Evolutionary conservation across 345 rosid genomes (phyloP).

Genomic region (Mercurialis annua): DNA sequence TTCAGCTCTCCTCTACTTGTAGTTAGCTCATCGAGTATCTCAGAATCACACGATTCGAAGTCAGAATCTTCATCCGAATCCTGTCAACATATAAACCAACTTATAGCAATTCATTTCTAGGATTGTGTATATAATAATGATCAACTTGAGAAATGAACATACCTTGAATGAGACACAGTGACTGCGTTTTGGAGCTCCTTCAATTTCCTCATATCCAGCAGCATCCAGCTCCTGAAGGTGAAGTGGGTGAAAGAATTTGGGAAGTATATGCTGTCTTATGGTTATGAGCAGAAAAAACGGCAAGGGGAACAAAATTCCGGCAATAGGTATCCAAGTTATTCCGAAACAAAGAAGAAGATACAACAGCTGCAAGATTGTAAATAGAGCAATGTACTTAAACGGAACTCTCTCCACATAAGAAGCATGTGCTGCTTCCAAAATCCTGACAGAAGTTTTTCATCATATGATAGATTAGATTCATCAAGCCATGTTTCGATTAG

Average conservation of each 20-base stretch:
- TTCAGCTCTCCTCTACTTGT: conserved; percentile 80
- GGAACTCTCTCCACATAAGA: conserved; percentile 75
- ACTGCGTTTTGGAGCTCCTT: conserved; percentile 42
- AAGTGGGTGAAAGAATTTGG: conserved; percentile 44
- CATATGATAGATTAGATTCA: too few species aligned
- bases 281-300: conserved; percentile 75
- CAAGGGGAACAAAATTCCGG: conserved; percentile 78
- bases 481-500: too few species aligned
- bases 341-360: conserved; percentile 70
- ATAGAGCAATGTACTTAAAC: conserved; percentile 43
- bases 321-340: conserved; percentile 81
- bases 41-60: conserved; percentile 44
- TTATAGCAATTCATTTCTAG: neutral
- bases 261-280: conserved; percentile 66
- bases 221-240: conserved; percentile 71
- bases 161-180: conserved; percentile 33
- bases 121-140: neutral
- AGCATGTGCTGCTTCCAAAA: conserved; percentile 63
- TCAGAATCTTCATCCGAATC: conserved; percentile 26
- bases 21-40: conserved; percentile 70
- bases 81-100: neutral
- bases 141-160: conserved; percentile 26
- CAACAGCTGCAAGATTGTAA: conserved; percentile 57
- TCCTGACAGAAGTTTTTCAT: conserved; percentile 35
- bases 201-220: conserved; percentile 73